Percentiles rank a stretch among this genome's conserved stretches.
These are phyloP conservation scores for Helenozyma rhizophorensis DNA, from an alignment of 805 yeast genomes.

Conservation along the genomic window DNA sequence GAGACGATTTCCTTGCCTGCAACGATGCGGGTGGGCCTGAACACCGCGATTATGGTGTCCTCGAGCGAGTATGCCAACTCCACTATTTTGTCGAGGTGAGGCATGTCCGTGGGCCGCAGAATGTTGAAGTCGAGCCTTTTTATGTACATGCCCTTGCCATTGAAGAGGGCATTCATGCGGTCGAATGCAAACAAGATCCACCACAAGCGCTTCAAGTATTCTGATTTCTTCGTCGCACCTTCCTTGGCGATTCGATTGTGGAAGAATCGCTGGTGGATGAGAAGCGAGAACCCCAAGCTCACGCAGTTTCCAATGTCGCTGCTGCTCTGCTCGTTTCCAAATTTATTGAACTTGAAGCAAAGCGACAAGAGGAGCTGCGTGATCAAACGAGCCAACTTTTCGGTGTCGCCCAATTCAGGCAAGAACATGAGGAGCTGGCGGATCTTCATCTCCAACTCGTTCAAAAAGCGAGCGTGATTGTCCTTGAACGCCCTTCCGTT, in stretches of 20 bases:
- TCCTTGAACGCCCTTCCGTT: conserved; percentile 4
- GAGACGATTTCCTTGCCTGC: conserved; percentile 1
- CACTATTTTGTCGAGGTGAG: conserved; percentile 10
- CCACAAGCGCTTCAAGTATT: conserved; percentile 15
- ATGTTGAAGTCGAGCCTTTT: conserved; percentile 15
- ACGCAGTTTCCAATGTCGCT: conserved; percentile 18
- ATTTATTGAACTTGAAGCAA: conserved; percentile 16
- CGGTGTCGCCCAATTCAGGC: conserved; percentile 22
- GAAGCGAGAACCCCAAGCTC: conserved; percentile 16
- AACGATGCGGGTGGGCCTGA: conserved; percentile 10
- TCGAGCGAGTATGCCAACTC: conserved; percentile 13
- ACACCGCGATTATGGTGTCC: conserved; percentile 12
- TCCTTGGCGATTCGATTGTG: conserved; percentile 8
- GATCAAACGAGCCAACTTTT: conserved; percentile 15
- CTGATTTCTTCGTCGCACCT: conserved; percentile 12
- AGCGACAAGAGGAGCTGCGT: conserved; percentile 17
- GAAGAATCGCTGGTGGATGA: conserved; percentile 16
- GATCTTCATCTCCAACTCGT: conserved; percentile 17
- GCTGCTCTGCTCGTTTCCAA: conserved; percentile 20
- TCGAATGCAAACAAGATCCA: conserved; percentile 19
- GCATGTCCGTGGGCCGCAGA: conserved; percentile 8
- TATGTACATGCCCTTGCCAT: conserved; percentile 15
- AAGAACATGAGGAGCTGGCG: conserved; percentile 18
- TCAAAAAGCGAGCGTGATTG: conserved; percentile 7
- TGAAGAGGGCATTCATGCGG: conserved; percentile 14